Conservation (phyloP, 768 basidiomycete species). For the Chalciporus piperatus region DNA sequence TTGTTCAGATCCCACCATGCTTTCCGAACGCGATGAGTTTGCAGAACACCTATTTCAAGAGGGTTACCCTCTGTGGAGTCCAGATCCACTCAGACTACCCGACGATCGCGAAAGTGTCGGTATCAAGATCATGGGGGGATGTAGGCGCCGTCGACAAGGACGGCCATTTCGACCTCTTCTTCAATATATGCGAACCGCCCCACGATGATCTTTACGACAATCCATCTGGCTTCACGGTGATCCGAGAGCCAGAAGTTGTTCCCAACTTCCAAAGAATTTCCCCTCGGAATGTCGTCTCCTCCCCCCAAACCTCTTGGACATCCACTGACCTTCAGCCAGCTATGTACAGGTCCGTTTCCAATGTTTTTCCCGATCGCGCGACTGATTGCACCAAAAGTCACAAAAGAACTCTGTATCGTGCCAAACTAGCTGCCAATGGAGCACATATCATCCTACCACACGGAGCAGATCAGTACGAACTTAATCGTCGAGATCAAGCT, state of each 20-base stretch:
- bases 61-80: not conserved
- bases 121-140: not conserved
- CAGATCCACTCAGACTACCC: not conserved
- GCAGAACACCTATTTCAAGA: not conserved
- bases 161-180: not conserved
- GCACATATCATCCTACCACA: not conserved
- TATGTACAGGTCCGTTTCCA: too few relatives aligned
- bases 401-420: not conserved
- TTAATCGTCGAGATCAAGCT: not conserved
- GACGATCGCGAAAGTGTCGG: not conserved
- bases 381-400: not conserved
- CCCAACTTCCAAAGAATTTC: not conserved
- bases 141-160: not conserved
- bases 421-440: not conserved
- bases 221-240: not conserved
- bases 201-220: too few relatives aligned
- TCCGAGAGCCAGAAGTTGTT: not conserved
- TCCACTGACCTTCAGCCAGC: too few relatives aligned
- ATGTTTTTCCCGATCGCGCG: not conserved
- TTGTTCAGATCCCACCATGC: too few relatives aligned
- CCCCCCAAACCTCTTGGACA: not conserved
- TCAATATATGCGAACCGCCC: not conserved
- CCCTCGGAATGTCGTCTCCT: not conserved
- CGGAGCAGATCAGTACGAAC: not conserved
- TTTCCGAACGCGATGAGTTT: too few relatives aligned